Conservation (phyloP, 495 filamentous ascomycete species). For the Lindgomyces ingoldianus region DNA sequence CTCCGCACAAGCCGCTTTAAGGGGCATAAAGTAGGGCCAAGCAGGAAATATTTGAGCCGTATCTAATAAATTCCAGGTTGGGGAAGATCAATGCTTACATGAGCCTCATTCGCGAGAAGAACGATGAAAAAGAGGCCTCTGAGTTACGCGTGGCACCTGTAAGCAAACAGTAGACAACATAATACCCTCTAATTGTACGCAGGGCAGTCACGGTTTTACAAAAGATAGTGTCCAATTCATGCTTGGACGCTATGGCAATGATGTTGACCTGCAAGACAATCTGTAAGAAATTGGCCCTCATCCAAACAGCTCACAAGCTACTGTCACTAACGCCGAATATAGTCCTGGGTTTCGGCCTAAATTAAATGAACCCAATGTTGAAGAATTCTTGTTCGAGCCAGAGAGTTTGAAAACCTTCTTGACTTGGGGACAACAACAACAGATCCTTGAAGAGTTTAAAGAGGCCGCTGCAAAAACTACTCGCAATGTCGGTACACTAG, state of each 20-base stretch:
- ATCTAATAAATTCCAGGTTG: not conserved
- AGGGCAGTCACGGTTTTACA: not conserved
- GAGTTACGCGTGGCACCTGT: not conserved
- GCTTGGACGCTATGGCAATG: not conserved
- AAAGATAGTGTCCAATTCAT: not conserved
- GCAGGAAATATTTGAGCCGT: not conserved
- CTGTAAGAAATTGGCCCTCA: not conserved
- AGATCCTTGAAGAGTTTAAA: constrained; percentile 13
- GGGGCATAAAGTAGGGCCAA: not conserved
- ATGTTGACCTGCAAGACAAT: constrained; percentile 15
- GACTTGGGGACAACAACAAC: constrained; percentile 10
- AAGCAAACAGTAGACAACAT: not conserved
- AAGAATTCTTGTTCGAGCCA: constrained; percentile 8
- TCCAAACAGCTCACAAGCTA: not conserved
- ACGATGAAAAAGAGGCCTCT: not conserved
- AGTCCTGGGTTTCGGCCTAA: not conserved
- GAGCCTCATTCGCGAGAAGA: not conserved
- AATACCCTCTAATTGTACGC: not conserved
- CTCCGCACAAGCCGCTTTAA: constrained; percentile 2
- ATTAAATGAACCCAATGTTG: not conserved
- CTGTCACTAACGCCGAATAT: no score
- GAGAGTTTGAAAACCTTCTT: constrained; percentile 1
- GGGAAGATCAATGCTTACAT: not conserved
- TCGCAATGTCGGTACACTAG: not conserved
- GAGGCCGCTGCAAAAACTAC: not conserved